Percentiles rank a stretch among this genome's conserved stretches.
These are phyloP conservation scores for Cenchrus fungigraminus DNA, from an alignment of 176 grass and related monocot genomes.

Conservation along the genomic window DNA sequence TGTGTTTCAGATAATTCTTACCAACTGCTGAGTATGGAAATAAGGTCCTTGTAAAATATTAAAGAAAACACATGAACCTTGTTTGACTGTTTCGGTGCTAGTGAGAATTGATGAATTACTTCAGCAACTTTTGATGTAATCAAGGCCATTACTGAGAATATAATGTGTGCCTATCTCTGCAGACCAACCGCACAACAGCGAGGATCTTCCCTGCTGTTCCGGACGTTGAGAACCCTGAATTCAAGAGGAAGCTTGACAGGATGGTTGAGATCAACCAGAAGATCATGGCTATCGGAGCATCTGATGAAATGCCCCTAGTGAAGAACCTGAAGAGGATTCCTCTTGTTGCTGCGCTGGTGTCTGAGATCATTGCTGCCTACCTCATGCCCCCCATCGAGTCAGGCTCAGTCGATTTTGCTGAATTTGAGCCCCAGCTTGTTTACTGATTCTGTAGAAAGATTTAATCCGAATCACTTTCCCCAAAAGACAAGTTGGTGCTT, in stretches of 20 bases:
- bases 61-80: background rate
- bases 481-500: constrained; percentile 35
- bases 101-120: constrained; percentile 13
- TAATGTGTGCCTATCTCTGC: constrained; percentile 31
- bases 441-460: constrained; percentile 66
- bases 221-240: constrained; percentile 94
- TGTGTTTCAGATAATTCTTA: constrained; percentile 1
- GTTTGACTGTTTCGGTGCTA: constrained; percentile 5
- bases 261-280: constrained; percentile 88
- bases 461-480: constrained; percentile 4
- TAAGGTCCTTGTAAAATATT: constrained; percentile 19
- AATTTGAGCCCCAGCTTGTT: constrained; percentile 87
- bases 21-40: constrained; percentile 20
- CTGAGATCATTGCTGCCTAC: constrained; percentile 82
- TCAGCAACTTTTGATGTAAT: background rate
- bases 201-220: constrained; percentile 96
- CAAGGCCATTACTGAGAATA: constrained; percentile 11
- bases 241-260: constrained; percentile 92
- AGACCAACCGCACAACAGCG: constrained; percentile 92
- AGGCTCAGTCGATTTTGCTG: constrained; percentile 90
- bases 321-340: constrained; percentile 96
- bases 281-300: constrained; percentile 54
- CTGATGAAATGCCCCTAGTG: constrained; percentile 59
- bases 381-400: constrained; percentile 93
- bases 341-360: constrained; percentile 68